A percentile compares a stretch with the other conserved stretches of the same genome.
phyloP scores from a whole-genome alignment of 176 grass and related monocot genomes.

The Zoysia pacifica region DNA sequence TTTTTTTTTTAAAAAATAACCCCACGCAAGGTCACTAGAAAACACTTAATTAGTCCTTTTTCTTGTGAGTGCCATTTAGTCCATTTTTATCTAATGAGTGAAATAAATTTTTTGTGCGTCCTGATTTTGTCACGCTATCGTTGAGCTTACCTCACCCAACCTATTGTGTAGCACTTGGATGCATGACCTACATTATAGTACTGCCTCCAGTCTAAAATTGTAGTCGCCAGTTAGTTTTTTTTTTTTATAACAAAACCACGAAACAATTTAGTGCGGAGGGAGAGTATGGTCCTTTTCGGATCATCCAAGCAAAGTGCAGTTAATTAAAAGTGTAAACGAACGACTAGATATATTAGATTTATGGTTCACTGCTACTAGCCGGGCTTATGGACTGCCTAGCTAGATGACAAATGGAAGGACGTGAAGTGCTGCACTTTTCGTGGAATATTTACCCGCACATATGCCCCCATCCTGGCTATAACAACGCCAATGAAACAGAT shows the following conservation, averaged over 20 bases:
- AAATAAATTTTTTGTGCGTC: not conserved
- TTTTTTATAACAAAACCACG: no score
- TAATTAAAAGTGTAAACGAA: constrained; percentile 13
- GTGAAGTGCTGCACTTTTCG: constrained; percentile 52
- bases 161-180: constrained; percentile 10
- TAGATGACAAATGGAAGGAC: constrained; percentile 37
- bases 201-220: no score
- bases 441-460: constrained; percentile 29
- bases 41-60: no score
- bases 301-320: not conserved
- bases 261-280: no score
- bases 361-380: not conserved
- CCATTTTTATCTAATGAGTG: not conserved
- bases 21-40: not conserved
- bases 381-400: constrained; percentile 2
- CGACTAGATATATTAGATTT: constrained; percentile 35
- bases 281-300: not conserved
- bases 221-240: no score
- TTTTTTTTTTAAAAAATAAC: not conserved
- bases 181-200: not conserved
- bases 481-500: constrained; percentile 17
- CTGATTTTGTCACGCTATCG: constrained; percentile 43
- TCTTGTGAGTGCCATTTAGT: not conserved
- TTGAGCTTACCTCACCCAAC: constrained; percentile 46
- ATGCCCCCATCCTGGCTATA: constrained; percentile 24